Conservation (phyloP, 441 rosid species). For the Erodium moschatum region DNA sequence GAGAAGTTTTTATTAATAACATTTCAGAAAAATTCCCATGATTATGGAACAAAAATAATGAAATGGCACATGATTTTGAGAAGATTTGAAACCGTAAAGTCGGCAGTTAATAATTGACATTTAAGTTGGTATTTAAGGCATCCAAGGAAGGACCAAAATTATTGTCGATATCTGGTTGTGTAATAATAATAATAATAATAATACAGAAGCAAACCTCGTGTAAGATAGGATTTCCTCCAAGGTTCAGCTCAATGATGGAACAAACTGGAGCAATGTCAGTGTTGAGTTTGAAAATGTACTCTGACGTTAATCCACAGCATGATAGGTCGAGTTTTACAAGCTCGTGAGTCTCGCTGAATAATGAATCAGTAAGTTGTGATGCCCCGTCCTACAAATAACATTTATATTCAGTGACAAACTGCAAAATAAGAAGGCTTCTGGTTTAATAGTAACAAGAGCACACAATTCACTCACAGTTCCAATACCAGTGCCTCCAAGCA, state of each 20-base stretch:
- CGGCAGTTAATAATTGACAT: no score
- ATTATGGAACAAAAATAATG: not conserved
- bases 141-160: no score
- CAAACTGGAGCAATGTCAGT: conserved; percentile 29
- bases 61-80: not conserved
- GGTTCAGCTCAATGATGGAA: conserved; percentile 58
- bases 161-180: not conserved
- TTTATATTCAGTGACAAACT: conserved; percentile 6
- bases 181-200: not conserved
- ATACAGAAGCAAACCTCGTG: conserved; percentile 48
- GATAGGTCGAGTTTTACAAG: conserved; percentile 73
- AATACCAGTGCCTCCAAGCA: conserved; percentile 70
- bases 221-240: conserved; percentile 62
- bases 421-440: conserved; percentile 10
- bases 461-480: conserved; percentile 51
- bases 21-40: no score
- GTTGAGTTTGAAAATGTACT: conserved; percentile 36
- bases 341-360: conserved; percentile 46
- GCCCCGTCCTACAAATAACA: conserved; percentile 58
- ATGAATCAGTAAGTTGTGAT: conserved; percentile 47
- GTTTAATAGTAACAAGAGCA: conserved; percentile 8
- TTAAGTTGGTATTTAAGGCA: no score
- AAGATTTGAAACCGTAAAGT: not conserved
- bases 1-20: not conserved
- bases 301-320: conserved; percentile 48